Percentiles rank a stretch among this genome's conserved stretches.
Evolutionary conservation across 495 filamentous ascomycete genomes (phyloP).

Genomic region (Xylaria palmicola): DNA sequence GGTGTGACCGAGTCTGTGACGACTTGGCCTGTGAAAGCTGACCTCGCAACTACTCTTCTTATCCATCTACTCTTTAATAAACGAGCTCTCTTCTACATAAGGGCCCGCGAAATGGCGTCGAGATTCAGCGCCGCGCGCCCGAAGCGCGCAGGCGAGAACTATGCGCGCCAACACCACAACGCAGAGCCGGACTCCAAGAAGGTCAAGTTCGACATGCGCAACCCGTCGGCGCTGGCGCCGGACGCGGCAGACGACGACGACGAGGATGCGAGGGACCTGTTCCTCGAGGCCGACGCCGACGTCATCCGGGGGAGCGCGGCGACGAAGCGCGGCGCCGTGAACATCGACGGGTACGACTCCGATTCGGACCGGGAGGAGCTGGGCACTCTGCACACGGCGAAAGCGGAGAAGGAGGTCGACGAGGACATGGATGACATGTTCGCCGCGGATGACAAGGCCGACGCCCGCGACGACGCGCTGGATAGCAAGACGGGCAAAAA

Average conservation of each 20-base stretch:
- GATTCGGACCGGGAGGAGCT: slow-evolving; percentile 81
- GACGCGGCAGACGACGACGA: slow-evolving; percentile 58
- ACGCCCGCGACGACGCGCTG: slow-evolving; percentile 50
- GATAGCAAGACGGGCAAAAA: slow-evolving; percentile 57
- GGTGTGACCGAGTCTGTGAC: slow-evolving; percentile 13
- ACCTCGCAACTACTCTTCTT: not conserved
- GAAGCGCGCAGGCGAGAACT: slow-evolving; percentile 79
- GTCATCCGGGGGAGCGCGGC: slow-evolving; percentile 83
- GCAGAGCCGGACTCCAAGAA: slow-evolving; percentile 68
- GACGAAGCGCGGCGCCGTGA: slow-evolving; percentile 86
- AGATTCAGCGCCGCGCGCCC: slow-evolving; percentile 67
- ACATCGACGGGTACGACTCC: slow-evolving; percentile 94
- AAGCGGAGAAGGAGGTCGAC: slow-evolving; percentile 52
- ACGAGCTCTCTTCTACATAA: not conserved
- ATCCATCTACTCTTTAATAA: not conserved
- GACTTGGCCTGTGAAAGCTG: too few relatives aligned
- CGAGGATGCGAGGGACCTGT: slow-evolving; percentile 58
- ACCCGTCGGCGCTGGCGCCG: slow-evolving; percentile 84
- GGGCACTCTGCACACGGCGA: slow-evolving; percentile 29
- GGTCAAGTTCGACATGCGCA: slow-evolving; percentile 91
- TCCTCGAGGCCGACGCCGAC: slow-evolving; percentile 68
- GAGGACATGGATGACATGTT: slow-evolving; percentile 91
- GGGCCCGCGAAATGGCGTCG: slow-evolving; percentile 54
- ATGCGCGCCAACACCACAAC: slow-evolving; percentile 66
- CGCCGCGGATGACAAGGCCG: slow-evolving; percentile 67